Evolutionary conservation across 176 grass and related monocot genomes (phyloP).

Genomic region (Microstegium vimineum): DNA sequence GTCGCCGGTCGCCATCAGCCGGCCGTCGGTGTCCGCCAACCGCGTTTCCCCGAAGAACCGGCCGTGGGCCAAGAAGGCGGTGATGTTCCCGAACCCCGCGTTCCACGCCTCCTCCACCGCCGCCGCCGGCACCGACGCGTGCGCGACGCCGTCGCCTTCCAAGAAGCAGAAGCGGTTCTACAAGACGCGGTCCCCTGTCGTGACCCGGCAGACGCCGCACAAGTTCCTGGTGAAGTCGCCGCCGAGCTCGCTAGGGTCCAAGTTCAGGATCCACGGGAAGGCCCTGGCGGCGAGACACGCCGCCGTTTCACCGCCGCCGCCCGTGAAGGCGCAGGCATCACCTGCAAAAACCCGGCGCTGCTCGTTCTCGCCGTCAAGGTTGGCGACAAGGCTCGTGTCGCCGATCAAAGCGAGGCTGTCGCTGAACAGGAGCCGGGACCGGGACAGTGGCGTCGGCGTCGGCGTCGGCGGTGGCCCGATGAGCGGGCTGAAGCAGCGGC

Average conservation of each 20-base stretch:
- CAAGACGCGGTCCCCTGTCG: constrained; percentile 62
- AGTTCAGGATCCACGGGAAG: constrained; percentile 49
- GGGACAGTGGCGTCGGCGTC: not conserved
- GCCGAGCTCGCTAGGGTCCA: constrained; percentile 42
- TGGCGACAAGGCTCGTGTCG: constrained; percentile 60
- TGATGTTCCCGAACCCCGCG: constrained; percentile 76
- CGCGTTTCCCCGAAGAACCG: constrained; percentile 67
- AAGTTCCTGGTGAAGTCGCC: constrained; percentile 85
- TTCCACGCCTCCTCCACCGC: constrained; percentile 39
- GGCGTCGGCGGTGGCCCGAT: constrained; percentile 14
- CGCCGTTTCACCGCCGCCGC: constrained; percentile 18
- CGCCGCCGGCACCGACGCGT: constrained; percentile 24
- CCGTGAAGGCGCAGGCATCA: constrained; percentile 13
- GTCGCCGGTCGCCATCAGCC: constrained; percentile 44
- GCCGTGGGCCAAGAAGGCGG: constrained; percentile 79
- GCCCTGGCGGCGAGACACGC: constrained; percentile 13
- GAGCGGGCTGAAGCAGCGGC: constrained; percentile 72
- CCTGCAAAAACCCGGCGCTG: constrained; percentile 44
- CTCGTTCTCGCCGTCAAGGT: constrained; percentile 83
- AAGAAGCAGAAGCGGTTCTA: constrained; percentile 61
- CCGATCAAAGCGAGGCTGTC: constrained; percentile 70
- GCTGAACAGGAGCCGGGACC: constrained; percentile 32
- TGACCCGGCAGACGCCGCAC: constrained; percentile 38
- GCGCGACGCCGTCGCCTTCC: constrained; percentile 42
- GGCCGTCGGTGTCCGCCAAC: constrained; percentile 46